Evolutionary conservation across 2,329 filamentous ascomycete genomes (phyloP).

Genomic region (Calonectria pseudoreteaudii): DNA sequence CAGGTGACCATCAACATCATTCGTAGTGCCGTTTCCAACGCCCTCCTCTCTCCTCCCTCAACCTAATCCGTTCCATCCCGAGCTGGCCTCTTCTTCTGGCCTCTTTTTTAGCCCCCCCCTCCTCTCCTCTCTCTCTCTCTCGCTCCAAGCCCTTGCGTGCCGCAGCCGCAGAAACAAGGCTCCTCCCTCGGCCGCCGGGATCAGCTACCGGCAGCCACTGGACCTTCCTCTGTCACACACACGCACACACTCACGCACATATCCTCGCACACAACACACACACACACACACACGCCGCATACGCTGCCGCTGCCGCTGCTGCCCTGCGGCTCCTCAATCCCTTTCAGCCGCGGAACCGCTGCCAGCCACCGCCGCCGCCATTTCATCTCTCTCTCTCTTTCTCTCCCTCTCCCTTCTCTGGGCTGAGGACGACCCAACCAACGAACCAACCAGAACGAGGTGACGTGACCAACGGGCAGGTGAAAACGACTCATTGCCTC

Average conservation of each 20-base stretch:
- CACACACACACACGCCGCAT: background rate
- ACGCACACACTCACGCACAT: background rate
- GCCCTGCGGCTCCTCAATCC: background rate
- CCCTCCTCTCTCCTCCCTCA: background rate
- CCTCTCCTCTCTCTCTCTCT: too few species aligned
- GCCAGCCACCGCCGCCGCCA: background rate
- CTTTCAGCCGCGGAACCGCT: background rate
- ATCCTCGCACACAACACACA: background rate
- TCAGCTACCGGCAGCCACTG: background rate
- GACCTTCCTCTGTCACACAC: background rate
- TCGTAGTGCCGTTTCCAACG: slow-evolving; percentile 2
- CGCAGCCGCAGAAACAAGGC: background rate
- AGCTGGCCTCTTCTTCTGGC: background rate
- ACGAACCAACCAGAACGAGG: background rate
- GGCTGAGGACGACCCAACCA: background rate
- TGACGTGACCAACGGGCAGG: background rate
- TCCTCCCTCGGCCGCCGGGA: background rate
- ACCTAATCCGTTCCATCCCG: background rate
- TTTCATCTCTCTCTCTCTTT: background rate
- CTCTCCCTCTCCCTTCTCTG: background rate
- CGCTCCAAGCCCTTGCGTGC: background rate
- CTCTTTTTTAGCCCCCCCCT: background rate
- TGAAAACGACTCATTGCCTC: background rate
- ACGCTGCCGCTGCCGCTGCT: background rate
- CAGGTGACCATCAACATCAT: slow-evolving; percentile 5